These are phyloP conservation scores for Polychaeton citri DNA, from an alignment of 2,329 filamentous ascomycete genomes.

Conservation along the genomic window DNA sequence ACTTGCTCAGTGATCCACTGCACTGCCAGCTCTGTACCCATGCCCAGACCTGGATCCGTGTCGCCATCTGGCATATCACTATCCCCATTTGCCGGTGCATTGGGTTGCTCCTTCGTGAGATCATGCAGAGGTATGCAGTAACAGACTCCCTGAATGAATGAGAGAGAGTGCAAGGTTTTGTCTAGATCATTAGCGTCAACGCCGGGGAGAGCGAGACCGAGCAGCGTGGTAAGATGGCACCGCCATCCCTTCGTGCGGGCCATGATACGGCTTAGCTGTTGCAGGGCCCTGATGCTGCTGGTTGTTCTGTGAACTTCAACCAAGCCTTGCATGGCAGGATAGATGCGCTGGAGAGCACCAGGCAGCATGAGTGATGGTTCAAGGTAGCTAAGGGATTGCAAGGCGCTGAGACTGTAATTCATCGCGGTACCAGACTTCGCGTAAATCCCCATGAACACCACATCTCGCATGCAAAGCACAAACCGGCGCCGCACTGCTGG, in stretches of 20 bases:
- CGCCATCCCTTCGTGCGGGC: constrained; percentile 88
- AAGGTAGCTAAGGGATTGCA: constrained; percentile 79
- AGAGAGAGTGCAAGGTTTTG: constrained; percentile 87
- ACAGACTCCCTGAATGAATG: constrained; percentile 88
- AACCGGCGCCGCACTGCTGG: constrained; percentile 76
- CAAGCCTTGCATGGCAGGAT: constrained; percentile 88
- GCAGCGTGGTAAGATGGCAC: constrained; percentile 83
- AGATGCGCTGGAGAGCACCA: constrained; percentile 87
- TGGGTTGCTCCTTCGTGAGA: constrained; percentile 46
- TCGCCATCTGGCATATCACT: constrained; percentile 16
- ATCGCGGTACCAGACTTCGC: constrained; percentile 88
- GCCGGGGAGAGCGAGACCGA: constrained; percentile 86
- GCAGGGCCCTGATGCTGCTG: constrained; percentile 79
- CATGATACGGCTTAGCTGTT: constrained; percentile 86
- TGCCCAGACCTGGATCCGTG: constrained; percentile 6
- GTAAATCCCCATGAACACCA: constrained; percentile 96
- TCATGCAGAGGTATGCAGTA: constrained; percentile 92
- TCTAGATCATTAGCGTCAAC: constrained; percentile 59
- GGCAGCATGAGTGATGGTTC: constrained; percentile 87
- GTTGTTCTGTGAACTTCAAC: constrained; percentile 96
- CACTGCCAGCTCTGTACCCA: constrained; percentile 52
- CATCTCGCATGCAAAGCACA: constrained; percentile 76
- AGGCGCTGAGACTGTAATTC: constrained; percentile 77
- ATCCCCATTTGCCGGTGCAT: constrained; percentile 12
- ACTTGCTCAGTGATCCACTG: constrained; percentile 92